These are phyloP conservation scores for Trypanosoma caninum DNA, from an alignment of 208 protist genomes.

Conservation along the genomic window DNA sequence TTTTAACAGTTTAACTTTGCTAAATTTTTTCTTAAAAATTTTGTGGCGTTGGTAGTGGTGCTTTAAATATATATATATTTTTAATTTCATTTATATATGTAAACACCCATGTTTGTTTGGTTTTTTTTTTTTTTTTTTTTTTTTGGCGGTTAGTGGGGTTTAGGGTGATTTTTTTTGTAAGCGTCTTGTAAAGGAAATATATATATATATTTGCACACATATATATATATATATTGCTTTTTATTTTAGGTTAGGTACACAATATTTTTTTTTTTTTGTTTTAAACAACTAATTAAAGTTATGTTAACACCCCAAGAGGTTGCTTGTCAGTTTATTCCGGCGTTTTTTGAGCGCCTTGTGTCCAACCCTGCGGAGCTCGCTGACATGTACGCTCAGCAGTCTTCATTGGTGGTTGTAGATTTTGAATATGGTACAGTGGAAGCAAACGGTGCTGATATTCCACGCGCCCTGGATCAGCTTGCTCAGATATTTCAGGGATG, in stretches of 20 bases:
- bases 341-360: conserved; percentile 82
- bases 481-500: conserved; percentile 51
- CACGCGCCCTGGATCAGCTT: conserved; percentile 49
- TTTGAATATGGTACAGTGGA: conserved; percentile 72
- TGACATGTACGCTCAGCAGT: conserved; percentile 57
- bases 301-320: conserved; percentile 67
- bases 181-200: no score
- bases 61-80: conserved; percentile 1
- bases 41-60: not conserved
- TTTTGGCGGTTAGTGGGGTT: no score
- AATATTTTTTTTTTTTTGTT: not conserved
- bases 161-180: no score
- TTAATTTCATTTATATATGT: conserved; percentile 2
- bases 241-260: not conserved
- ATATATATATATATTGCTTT: no score
- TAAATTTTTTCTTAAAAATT: not conserved
- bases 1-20: conserved; percentile 11
- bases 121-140: conserved; percentile 13
- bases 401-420: conserved; percentile 77
- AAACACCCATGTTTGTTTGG: not conserved
- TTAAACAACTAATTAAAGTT: conserved; percentile 1
- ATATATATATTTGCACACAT: no score
- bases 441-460: conserved; percentile 37
- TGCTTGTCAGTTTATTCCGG: conserved; percentile 73
- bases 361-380: conserved; percentile 51